Percentiles rank a stretch among this genome's conserved stretches.
phyloP scores from a whole-genome alignment of 441 rosid genomes.

The Gossypium trilobum region DNA sequence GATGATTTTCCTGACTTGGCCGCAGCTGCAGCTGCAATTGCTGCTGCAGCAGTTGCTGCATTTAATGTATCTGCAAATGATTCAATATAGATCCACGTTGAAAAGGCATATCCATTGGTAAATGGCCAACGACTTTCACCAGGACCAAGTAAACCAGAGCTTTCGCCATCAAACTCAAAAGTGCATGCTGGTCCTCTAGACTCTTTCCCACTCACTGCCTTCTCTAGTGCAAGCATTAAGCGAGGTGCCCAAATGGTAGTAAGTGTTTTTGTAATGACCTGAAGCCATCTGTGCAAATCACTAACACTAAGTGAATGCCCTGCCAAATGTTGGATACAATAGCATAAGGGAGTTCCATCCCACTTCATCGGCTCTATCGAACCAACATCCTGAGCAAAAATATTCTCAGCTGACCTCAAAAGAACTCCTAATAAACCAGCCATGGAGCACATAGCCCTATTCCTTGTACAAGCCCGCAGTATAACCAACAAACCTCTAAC shows the following conservation, averaged over 20 bases:
- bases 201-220: conserved; percentile 89
- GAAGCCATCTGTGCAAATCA: conserved; percentile 79
- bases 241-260: conserved; percentile 59
- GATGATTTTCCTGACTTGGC: conserved; percentile 98
- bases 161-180: conserved; percentile 98
- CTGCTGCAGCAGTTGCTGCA: conserved; percentile 95
- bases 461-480: conserved; percentile 90
- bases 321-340: conserved; percentile 77
- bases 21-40: conserved; percentile 97
- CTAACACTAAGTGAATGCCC: conserved; percentile 82
- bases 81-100: conserved; percentile 96
- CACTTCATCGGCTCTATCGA: conserved; percentile 41
- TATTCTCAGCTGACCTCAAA: conserved; percentile 73
- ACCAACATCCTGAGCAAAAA: conserved; percentile 57
- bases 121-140: conserved; percentile 99
- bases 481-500: conserved; percentile 87
- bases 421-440: conserved; percentile 89
- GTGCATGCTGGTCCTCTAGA: conserved; percentile 88
- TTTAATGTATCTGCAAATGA: conserved; percentile 98
- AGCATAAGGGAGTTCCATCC: conserved; percentile 69
- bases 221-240: conserved; percentile 77
- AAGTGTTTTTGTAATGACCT: conserved; percentile 54
- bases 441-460: conserved; percentile 91
- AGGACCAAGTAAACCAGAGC: conserved; percentile 99
- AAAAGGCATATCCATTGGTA: conserved; percentile 85